A percentile compares a stretch with the other conserved stretches of the same genome.
Conservation (phyloP, 495 filamentous ascomycete species). For the Aspergillus avenaceus region DNA sequence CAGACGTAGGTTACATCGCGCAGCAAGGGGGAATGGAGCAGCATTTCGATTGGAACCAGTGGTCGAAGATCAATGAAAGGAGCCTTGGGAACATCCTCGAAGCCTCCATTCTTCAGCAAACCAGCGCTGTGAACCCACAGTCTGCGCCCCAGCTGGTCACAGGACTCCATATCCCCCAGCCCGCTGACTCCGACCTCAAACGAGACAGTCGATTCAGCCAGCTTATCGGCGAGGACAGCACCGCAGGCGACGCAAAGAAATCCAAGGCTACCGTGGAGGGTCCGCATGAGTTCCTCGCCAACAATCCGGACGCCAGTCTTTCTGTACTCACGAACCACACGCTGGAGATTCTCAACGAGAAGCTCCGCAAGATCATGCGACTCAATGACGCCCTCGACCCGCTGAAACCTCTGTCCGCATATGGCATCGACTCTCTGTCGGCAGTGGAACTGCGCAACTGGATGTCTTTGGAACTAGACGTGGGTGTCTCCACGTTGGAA, state of each 20-base stretch:
- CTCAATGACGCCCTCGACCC: not conserved
- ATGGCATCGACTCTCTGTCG: constrained; percentile 1
- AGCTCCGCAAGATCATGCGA: not conserved
- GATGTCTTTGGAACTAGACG: no score
- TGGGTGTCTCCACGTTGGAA: no score
- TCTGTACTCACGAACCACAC: no score
- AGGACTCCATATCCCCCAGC: not conserved
- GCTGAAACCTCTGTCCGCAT: not conserved
- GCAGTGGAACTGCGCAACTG: not conserved
- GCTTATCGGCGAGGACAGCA: not conserved
- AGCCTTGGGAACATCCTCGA: constrained; percentile 25
- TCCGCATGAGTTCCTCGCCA: no score
- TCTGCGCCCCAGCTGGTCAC: constrained; percentile 13
- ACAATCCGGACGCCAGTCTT: no score
- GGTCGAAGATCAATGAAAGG: constrained; percentile 27
- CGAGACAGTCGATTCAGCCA: not conserved
- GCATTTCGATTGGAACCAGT: constrained; percentile 8
- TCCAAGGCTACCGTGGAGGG: no score
- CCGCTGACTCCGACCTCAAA: not conserved
- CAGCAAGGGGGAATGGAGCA: constrained; percentile 2
- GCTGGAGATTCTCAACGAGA: no score
- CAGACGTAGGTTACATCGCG: constrained; percentile 23
- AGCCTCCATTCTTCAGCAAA: constrained; percentile 29
- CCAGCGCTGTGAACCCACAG: not conserved
- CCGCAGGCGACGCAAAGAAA: not conserved